Base-by-base conservation (phyloP, 2,329 filamentous ascomycete species). In the Aspergillus fijiensis region DNA sequence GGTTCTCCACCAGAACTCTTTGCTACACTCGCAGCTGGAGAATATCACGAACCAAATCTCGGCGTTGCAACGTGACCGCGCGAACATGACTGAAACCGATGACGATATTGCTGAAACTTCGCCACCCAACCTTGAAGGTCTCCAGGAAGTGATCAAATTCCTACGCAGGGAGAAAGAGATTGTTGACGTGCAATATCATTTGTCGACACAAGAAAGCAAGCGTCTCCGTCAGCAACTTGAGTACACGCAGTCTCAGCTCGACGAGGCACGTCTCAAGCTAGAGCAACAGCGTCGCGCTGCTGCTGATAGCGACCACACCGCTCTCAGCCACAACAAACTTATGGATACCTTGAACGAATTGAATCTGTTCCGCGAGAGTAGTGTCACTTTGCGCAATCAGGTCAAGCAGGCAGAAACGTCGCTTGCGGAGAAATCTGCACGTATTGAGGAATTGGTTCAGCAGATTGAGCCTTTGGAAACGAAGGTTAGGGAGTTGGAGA, bases 91-190 rank as follows among this genome's bases (percentile, higher is more conserved):
- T 12, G 87, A 89, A 39, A 71, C 74, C 29, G 76, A 79, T 31
- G 79, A 80, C 31, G 79, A 80, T 12, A 70, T 74, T 16, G 79
- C 82, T 60, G 80, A 80, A 12, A 75, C 82, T 1, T 76, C 83
- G 16, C 77, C 82, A 6, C 78, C 85, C 4, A 87, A 85, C 47
- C 80, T 88, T 10, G 90, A 92, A 65, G 91, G 90, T 56, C 85
- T 96, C 10, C 90, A 95, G 63, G 94, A 98, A 70, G 86, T 99
- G 59, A 96, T 96, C 77, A 89, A 86, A 63, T 99, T 95, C 74
- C 81, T 99, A 62, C 89, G 94, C 50, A 89, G 92, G 48, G 96
- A 99, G 78, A 99, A 98, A 81, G 95, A 98, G 73, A 98, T 99
- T 65, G 85, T 97, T 9, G 94, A 99, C 68, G 91, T 97, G n/a